A percentile compares a stretch with the other conserved stretches of the same genome.
Evolutionary conservation across 768 basidiomycete genomes (phyloP).

Genomic region (Porphyrellus cyaneotinctus): DNA sequence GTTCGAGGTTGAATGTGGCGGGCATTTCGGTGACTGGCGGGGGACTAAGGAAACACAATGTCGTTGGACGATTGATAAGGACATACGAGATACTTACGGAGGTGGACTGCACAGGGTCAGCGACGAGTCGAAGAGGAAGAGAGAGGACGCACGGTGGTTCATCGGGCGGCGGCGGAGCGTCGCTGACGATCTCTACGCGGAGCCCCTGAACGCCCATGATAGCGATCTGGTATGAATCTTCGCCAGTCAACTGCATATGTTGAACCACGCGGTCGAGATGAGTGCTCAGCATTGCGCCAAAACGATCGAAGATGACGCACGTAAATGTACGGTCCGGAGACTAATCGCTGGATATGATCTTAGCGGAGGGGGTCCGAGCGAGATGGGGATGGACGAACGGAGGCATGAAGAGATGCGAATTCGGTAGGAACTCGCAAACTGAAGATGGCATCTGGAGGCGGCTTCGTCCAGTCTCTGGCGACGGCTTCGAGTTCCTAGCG

Average conservation of each 20-base stretch:
- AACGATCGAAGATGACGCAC: conserved; percentile 40
- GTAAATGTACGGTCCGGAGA: conserved; percentile 81
- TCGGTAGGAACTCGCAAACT: conserved; percentile 81
- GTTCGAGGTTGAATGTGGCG: conserved; percentile 78
- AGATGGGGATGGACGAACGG: conserved; percentile 45
- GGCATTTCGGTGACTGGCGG: conserved; percentile 85
- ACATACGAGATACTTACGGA: conserved; percentile 39
- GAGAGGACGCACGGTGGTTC: conserved; percentile 62
- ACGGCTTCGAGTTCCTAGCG: conserved; percentile 73
- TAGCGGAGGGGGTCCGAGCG: conserved; percentile 16
- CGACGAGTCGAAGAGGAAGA: background rate
- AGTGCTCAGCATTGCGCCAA: conserved; percentile 6
- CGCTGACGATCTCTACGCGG: conserved; percentile 81
- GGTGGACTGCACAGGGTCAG: conserved; percentile 37
- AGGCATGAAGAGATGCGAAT: conserved; percentile 79
- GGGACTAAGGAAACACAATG: conserved; percentile 32
- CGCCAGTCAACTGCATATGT: conserved; percentile 60
- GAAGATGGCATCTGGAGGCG: conserved; percentile 75
- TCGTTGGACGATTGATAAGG: conserved; percentile 7
- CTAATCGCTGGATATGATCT: conserved; percentile 53
- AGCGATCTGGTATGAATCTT: conserved; percentile 90
- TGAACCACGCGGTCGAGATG: conserved; percentile 21
- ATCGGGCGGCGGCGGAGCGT: conserved; percentile 80
- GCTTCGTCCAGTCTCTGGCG: conserved; percentile 83
- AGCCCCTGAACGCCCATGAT: conserved; percentile 76